phyloP scores from a whole-genome alignment of 2,329 filamentous ascomycete species.

The Talaromyces islandicus region DNA sequence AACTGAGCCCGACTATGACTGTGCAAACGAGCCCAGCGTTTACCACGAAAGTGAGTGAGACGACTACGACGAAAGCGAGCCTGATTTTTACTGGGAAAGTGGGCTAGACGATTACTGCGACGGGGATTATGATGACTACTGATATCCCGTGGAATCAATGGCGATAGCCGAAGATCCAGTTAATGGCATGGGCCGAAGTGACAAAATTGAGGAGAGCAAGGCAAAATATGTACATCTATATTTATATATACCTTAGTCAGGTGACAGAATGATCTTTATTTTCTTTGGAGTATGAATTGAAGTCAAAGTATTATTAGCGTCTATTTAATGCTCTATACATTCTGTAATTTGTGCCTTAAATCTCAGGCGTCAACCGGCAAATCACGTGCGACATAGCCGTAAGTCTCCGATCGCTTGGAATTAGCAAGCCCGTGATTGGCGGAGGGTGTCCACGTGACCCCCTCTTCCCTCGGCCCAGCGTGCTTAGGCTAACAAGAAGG shows the following conservation, averaged over 20 bases:
- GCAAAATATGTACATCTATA: conserved; percentile 22
- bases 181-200: conserved; percentile 44
- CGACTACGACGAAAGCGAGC: no score
- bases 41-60: no score
- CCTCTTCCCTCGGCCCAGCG: conserved; percentile 8
- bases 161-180: conserved; percentile 46
- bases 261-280: not conserved
- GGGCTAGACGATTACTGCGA: no score
- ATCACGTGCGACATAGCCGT: conserved; percentile 10
- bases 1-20: no score
- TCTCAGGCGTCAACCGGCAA: not conserved
- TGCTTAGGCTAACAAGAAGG: conserved; percentile 11
- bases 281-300: not conserved
- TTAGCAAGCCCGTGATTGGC: conserved; percentile 4
- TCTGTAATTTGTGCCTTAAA: not conserved
- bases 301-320: not conserved
- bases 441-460: not conserved
- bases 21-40: no score
- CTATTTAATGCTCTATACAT: not conserved
- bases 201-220: conserved; percentile 43
- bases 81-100: no score
- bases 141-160: conserved; percentile 46
- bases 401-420: conserved; percentile 12
- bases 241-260: not conserved
- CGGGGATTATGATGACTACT: conserved; percentile 17